These are phyloP conservation scores for Linum tenue DNA, from an alignment of 345 rosid genomes.

Conservation along the genomic window DNA sequence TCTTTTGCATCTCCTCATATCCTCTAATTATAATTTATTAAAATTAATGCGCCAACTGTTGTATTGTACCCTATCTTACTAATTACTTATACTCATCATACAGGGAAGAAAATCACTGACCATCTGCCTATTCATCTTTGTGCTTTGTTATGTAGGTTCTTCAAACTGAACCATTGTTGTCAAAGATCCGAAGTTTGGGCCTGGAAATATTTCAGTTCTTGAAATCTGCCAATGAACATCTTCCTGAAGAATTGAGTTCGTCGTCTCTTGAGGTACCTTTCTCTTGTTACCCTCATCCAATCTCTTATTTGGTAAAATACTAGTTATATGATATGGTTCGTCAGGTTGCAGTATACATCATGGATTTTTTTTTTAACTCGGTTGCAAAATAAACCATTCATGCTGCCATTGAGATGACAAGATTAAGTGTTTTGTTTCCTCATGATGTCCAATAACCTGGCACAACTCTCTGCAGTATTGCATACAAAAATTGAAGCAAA, in stretches of 20 bases:
- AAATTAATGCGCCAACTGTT: background rate
- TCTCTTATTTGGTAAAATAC: background rate
- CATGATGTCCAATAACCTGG: constrained; percentile 18
- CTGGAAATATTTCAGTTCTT: constrained; percentile 51
- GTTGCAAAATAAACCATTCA: too few species aligned
- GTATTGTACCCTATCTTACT: background rate
- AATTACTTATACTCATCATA: background rate
- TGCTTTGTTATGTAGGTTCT: constrained; percentile 45
- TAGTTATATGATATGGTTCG: background rate
- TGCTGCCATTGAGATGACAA: background rate
- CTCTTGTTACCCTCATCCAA: constrained; percentile 4
- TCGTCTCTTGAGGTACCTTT: constrained; percentile 67
- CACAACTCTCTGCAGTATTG: constrained; percentile 46
- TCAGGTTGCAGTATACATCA: background rate
- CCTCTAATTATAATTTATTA: too few species aligned
- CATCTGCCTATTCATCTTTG: constrained; percentile 1
- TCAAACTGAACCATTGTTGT: constrained; percentile 60
- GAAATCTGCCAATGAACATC: constrained; percentile 35
- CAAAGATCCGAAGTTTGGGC: constrained; percentile 49
- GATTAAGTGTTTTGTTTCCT: constrained; percentile 9
- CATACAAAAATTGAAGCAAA: constrained; percentile 54
- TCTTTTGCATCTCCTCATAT: background rate
- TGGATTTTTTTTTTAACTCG: too few species aligned
- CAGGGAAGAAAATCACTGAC: background rate
- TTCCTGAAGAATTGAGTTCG: constrained; percentile 59